Conservation (phyloP, 2,329 filamentous ascomycete genomes). For the Colletotrichum ledebouriae region DNA sequence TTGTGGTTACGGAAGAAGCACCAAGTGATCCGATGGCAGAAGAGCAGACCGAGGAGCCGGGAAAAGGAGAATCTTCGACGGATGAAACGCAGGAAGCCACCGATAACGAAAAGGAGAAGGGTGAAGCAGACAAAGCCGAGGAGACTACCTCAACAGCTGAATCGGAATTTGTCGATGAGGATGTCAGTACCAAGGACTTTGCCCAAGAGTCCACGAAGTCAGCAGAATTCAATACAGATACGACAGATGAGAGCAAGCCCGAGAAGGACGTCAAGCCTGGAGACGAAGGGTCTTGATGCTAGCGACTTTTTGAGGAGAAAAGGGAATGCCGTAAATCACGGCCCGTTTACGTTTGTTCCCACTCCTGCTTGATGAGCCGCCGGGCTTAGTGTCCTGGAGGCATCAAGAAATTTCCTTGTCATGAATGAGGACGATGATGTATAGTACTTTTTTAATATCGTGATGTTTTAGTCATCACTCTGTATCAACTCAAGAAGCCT, state of each 20-base stretch:
- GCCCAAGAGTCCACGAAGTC: conserved; percentile 47
- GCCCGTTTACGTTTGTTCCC: neutral
- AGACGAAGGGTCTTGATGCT: conserved; percentile 31
- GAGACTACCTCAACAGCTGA: conserved; percentile 30
- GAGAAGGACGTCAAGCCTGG: conserved; percentile 43
- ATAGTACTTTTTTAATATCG: conserved; percentile 31
- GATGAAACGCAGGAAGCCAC: neutral
- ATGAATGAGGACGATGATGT: conserved; percentile 39
- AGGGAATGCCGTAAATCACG: neutral
- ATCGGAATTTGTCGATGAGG: neutral
- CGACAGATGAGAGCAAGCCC: conserved; percentile 38
- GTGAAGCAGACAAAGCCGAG: neutral
- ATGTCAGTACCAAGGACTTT: conserved; percentile 43
- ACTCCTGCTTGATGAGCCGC: conserved; percentile 8
- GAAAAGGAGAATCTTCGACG: neutral
- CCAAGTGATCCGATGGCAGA: conserved; percentile 16
- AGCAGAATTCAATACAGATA: conserved; percentile 40
- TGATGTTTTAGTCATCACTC: conserved; percentile 24
- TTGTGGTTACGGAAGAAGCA: conserved; percentile 2
- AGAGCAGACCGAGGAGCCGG: conserved; percentile 25
- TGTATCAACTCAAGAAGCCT: conserved; percentile 35
- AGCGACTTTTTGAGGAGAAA: neutral
- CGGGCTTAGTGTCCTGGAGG: neutral
- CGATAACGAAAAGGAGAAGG: conserved; percentile 16
- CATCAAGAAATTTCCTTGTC: conserved; percentile 1